Percentiles rank a stretch among this genome's conserved stretches.
Conservation (phyloP, 306 rosid genomes). For the Rosa chinensis region DNA sequence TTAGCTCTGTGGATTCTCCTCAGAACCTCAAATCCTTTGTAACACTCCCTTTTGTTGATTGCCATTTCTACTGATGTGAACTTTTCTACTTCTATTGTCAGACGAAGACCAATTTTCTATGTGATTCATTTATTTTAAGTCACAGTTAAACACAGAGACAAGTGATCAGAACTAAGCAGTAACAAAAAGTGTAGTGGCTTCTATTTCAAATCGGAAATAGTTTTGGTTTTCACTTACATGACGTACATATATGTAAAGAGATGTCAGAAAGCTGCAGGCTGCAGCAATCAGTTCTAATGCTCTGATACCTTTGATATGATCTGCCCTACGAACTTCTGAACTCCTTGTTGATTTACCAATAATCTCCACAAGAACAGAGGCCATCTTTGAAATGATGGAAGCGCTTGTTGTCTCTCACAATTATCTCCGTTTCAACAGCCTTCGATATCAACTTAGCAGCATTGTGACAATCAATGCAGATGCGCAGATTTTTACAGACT, state of each 20-base stretch:
- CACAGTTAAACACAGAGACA: neutral
- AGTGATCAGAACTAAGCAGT: neutral
- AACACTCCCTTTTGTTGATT: neutral
- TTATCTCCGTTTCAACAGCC: constrained; percentile 57
- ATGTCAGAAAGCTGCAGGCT: neutral
- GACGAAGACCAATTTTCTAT: neutral
- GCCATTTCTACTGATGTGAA: neutral
- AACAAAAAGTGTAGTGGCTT: neutral
- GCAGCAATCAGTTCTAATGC: neutral
- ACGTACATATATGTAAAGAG: neutral
- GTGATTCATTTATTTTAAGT: neutral
- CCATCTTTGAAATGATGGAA: constrained; percentile 81
- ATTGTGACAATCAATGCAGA: constrained; percentile 80
- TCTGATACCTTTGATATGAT: neutral
- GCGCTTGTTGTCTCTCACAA: constrained; percentile 80
- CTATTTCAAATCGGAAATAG: neutral
- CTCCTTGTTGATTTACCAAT: constrained; percentile 48
- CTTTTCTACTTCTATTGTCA: neutral
- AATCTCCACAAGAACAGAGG: constrained; percentile 75
- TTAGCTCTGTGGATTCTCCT: neutral
- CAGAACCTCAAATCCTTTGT: neutral
- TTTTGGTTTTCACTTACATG: neutral
- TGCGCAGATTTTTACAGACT: constrained; percentile 68
- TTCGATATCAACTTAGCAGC: constrained; percentile 69
- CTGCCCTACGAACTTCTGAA: neutral